Base-by-base conservation (phyloP, 345 rosid genomes). In the Geranium rotundifolium region DNA sequence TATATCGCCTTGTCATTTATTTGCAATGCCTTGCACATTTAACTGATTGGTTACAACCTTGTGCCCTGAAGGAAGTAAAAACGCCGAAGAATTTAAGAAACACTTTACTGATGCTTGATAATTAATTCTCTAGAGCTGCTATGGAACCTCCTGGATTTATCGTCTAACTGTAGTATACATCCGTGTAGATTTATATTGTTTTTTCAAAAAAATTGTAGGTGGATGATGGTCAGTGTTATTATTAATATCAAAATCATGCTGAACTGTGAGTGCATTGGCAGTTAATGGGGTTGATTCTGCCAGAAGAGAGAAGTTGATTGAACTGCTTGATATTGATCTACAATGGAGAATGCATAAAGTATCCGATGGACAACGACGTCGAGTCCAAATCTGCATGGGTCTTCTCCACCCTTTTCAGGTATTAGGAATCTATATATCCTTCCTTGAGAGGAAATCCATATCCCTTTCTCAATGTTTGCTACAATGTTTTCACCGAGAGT, bases 291-390 rank as follows among this genome's bases (percentile, higher is more conserved):
- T 83, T 68, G 95, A 89, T 84, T 87, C 95, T 54, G 76, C 19
- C 46, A 83, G 99, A 82, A 89, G 97, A 77, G 95, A 84, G 13
- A 84, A 70, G 71, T 72, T 93, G 72, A 89, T 89, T 72, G 97
- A 89, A 56, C 85, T 93, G 71, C 99, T 93, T 71, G 99, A 90
- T 67, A 90, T 93, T 39, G 91, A 90, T 73, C 76, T 93, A 56
- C 83, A 81, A 63, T 90, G 99, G 99, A 88, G 97, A 70, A 93
- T 90, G 99, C 99, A 93, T 68, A 93, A 93, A 73, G 99, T 87
- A 29, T 93, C 99, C 59, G 99, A 93, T 73, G 99, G 99, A 16
- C 99, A 93, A 71, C 83, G 90, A 12, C 95, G 99, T 14, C 84
- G 99, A 19, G 99, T 93, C 65, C 99, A 93, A 63, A 93, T 93